phyloP scores from a whole-genome alignment of 331 rosid species.

The Prunus yedoensis region DNA sequence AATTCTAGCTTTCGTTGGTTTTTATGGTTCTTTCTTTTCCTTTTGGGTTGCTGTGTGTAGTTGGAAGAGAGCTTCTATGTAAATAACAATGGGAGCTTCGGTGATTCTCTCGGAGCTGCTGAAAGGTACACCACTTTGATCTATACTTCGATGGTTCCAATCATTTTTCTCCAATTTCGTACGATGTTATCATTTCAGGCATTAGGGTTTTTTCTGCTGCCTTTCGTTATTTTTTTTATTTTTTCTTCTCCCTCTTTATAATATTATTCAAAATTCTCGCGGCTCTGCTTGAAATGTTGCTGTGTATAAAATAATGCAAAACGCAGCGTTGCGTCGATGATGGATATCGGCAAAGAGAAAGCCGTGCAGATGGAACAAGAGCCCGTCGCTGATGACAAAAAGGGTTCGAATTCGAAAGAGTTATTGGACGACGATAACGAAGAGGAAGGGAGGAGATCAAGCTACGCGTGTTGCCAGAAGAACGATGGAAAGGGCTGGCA shows the following conservation, averaged over 20 bases:
- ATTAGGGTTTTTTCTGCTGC: slow-evolving; percentile 59
- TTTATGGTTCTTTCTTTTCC: neutral
- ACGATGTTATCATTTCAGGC: neutral
- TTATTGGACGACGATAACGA: slow-evolving; percentile 5
- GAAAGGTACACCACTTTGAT: slow-evolving; percentile 46
- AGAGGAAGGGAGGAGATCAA: slow-evolving; percentile 10
- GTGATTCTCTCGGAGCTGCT: slow-evolving; percentile 51
- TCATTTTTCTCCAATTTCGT: slow-evolving; percentile 1
- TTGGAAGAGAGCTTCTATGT: slow-evolving; percentile 40
- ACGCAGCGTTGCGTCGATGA: slow-evolving; percentile 61
- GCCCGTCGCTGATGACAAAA: neutral
- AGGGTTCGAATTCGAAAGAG: neutral
- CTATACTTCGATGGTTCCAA: neutral
- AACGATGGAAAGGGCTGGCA: slow-evolving; percentile 25
- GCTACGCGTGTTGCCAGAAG: slow-evolving; percentile 26
- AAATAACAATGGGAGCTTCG: slow-evolving; percentile 32
- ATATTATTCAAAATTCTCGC: neutral
- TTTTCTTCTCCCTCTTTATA: neutral
- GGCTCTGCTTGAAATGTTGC: neutral
- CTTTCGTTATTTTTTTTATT: neutral
- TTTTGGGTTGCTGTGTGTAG: slow-evolving; percentile 25
- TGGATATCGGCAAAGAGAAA: slow-evolving; percentile 32
- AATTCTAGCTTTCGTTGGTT: neutral
- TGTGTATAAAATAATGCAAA: neutral
- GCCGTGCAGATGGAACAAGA: slow-evolving; percentile 4